These are phyloP conservation scores for Globisporangium barbulae DNA, from an alignment of 352 stramenopile genomes.

Conservation along the genomic window DNA sequence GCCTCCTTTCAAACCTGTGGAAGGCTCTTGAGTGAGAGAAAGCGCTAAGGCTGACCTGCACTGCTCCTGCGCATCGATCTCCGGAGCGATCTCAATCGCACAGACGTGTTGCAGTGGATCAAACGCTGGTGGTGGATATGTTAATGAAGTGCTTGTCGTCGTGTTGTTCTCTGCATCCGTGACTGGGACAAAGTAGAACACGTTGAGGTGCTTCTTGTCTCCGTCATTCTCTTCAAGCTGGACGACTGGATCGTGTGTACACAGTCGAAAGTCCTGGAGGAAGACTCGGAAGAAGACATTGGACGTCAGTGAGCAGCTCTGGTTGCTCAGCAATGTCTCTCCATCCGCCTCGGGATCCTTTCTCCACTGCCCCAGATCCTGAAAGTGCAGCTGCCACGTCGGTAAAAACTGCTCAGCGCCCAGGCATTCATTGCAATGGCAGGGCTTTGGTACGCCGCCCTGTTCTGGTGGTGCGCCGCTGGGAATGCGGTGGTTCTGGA, in stretches of 20 bases:
- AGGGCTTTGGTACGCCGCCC: conserved; percentile 40
- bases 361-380: conserved; percentile 44
- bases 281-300: conserved; percentile 32
- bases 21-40: not conserved
- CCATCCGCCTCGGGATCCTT: conserved; percentile 1
- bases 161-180: not conserved
- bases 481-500: conserved; percentile 34
- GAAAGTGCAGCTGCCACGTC: conserved; percentile 55
- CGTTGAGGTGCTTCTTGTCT: conserved; percentile 1
- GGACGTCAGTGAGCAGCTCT: conserved; percentile 14
- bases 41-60: not conserved
- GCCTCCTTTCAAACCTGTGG: not conserved
- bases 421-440: conserved; percentile 53
- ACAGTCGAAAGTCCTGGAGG: conserved; percentile 25
- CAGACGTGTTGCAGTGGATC: conserved; percentile 31
- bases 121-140: conserved; percentile 15
- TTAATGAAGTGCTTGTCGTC: not conserved
- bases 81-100: conserved; percentile 28
- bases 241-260: conserved; percentile 11
- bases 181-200: conserved; percentile 34
- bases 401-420: conserved; percentile 40
- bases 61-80: conserved; percentile 14
- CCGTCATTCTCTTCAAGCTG: conserved; percentile 1
- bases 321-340: not conserved
- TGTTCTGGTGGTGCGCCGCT: conserved; percentile 30